Conservation (phyloP, 2,329 filamentous ascomycete species). For the Fusarium veterinarium region DNA sequence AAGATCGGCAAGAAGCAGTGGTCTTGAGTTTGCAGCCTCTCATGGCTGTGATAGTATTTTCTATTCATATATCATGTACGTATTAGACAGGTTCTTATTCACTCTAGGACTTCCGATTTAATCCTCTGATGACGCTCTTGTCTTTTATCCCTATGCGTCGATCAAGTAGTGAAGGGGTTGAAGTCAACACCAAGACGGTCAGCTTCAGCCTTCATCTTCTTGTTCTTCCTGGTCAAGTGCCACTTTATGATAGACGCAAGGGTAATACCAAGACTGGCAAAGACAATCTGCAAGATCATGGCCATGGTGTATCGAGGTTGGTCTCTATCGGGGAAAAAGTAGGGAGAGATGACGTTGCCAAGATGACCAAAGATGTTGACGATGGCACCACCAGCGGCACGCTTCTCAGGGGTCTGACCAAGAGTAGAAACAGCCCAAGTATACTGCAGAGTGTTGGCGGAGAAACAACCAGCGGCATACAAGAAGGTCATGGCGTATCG, state of each 20-base stretch:
- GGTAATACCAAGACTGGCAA: slow-evolving; percentile 20
- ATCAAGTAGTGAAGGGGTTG: slow-evolving; percentile 30
- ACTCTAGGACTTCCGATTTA: no score
- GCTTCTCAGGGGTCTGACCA: slow-evolving; percentile 53
- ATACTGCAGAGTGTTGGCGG: slow-evolving; percentile 50
- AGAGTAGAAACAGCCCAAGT: slow-evolving; percentile 51
- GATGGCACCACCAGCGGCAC: slow-evolving; percentile 50
- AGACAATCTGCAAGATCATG: slow-evolving; percentile 42
- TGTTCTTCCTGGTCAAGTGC: slow-evolving; percentile 33
- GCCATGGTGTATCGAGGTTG: slow-evolving; percentile 46
- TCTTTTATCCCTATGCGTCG: no score
- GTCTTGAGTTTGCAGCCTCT: no score
- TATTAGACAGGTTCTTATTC: no score
- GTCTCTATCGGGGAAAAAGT: slow-evolving; percentile 50
- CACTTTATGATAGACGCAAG: slow-evolving; percentile 25
- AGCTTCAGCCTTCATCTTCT: slow-evolving; percentile 28
- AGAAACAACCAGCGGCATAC: slow-evolving; percentile 37
- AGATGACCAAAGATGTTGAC: slow-evolving; percentile 53
- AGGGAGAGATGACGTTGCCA: slow-evolving; percentile 55
- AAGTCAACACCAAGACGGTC: slow-evolving; percentile 23
- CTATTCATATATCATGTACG: no score
- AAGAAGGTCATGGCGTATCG: slow-evolving; percentile 43
- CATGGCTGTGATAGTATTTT: no score
- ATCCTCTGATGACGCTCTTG: no score
- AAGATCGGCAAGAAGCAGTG: no score